Evolutionary conservation across 148 eudicot species (phyloP), one percentile per base, ranked within the genome.

Genomic region (Dysphania ambrosioides): DNA sequence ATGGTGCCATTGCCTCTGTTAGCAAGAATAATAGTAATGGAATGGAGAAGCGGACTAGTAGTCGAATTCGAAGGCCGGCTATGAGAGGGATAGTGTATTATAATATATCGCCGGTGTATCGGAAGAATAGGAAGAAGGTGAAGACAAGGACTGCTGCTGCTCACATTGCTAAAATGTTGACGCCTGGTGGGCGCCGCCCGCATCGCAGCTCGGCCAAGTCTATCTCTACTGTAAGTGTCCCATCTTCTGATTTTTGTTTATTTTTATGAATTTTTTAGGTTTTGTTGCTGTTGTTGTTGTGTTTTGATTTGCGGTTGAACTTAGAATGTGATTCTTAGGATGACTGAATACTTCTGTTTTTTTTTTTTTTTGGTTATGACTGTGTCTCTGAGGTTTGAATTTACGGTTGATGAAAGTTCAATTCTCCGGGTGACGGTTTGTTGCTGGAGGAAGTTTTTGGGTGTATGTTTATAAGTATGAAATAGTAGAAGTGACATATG

Each of bases 81-180:
- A 85, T 79, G 65, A 49, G 83, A 58, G 86, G 79, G 68, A 78
- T 75, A 3, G 53, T 30, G 7, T 65, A 38, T 79, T 78, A 65
- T 41, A 73, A 56, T 84, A 83, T 59, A 83, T 74, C 49, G 32
- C 86, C 36, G 24, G 82, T 83, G 29, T 79, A 79, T 26, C 82
- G 87, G 71, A 85, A 88, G 32, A 89, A 84, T 85, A 74, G 82
- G 76, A 85, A 78, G 75, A 89, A 91, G 84, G 71, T 84, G 10
- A 92, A 88, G 74, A 83, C 89, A 3, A 82, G 97, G 27, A 86
- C 96, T 31, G 90, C 97, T 29, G 97, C 98, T 44, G 88, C 91
- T 73, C 91, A 85, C 61, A 90, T 95, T 79, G 98, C 97, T 5
- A 92, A 90, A 79, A 82, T 89, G 86, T 81, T 93, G 78, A 60